phyloP scores from a whole-genome alignment of 352 stramenopile genomes.

The Phytophthora uliginosa region DNA sequence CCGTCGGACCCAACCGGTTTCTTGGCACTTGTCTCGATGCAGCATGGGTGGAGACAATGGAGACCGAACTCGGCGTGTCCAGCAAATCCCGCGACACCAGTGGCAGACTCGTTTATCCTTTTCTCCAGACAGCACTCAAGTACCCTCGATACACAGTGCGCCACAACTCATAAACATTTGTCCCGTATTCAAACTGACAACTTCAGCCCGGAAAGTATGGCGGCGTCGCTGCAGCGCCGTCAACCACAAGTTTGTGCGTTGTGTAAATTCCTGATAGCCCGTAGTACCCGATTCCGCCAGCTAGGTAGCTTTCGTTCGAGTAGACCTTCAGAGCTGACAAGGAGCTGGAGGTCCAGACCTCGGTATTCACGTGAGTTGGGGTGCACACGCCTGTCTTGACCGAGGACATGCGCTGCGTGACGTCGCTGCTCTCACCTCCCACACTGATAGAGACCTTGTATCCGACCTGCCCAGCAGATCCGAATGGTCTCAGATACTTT shows the following conservation, averaged over 20 bases:
- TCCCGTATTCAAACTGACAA: no score
- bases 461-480: conserved; percentile 25
- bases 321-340: conserved; percentile 47
- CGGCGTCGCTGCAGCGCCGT: conserved; percentile 17
- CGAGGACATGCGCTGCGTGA: conserved; percentile 50
- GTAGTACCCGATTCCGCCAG: conserved; percentile 50
- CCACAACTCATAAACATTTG: neutral
- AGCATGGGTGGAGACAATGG: conserved; percentile 44
- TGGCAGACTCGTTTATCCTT: conserved; percentile 46
- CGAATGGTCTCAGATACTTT: neutral
- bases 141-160: conserved; percentile 37
- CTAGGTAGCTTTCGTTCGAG: conserved; percentile 57
- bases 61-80: conserved; percentile 28
- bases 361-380: conserved; percentile 66
- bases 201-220: conserved; percentile 29
- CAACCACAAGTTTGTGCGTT: conserved; percentile 42
- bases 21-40: conserved; percentile 55
- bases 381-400: conserved; percentile 46
- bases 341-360: conserved; percentile 57
- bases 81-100: conserved; percentile 31
- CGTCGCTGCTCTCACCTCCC: neutral
- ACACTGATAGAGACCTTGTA: conserved; percentile 45
- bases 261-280: conserved; percentile 63
- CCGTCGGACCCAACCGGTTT: conserved; percentile 48
- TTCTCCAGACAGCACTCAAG: conserved; percentile 47